These are phyloP conservation scores for Tricholoma flavovirens DNA, from an alignment of 768 basidiomycete species.

Conservation along the genomic window DNA sequence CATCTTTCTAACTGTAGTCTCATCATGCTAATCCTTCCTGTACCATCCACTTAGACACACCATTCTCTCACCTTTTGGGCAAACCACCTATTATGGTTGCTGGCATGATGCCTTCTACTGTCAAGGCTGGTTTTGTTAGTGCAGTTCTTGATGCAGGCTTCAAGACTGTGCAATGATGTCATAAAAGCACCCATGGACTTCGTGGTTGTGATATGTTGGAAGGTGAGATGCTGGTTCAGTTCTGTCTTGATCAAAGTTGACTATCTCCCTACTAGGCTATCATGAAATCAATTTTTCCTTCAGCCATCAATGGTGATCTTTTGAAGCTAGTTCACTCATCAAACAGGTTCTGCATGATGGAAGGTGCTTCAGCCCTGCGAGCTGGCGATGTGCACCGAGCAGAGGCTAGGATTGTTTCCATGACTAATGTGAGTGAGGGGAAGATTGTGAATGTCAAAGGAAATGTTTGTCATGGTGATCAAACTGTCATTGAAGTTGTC, in stretches of 20 bases:
- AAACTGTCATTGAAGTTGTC: conserved; percentile 86
- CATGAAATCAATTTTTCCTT: too few relatives aligned
- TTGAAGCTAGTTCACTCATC: too few relatives aligned
- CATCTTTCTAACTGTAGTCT: conserved; percentile 19
- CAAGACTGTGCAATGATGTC: conserved; percentile 60
- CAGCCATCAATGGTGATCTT: too few relatives aligned
- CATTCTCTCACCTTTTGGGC: conserved; percentile 91
- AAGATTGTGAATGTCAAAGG: conserved; percentile 93
- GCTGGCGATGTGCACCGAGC: conserved; percentile 89
- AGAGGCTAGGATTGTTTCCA: conserved; percentile 83
- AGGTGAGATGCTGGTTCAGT: too few relatives aligned
- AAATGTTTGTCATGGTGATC: conserved; percentile 66
- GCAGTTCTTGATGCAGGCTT: conserved; percentile 91
- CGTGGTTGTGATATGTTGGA: too few relatives aligned
- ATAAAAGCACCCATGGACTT: conserved; percentile 97
- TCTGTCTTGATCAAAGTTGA: too few relatives aligned
- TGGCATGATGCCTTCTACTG: conserved; percentile 98
- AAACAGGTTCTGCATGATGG: conserved; percentile 92
- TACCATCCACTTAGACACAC: conserved; percentile 86
- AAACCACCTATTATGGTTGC: conserved; percentile 99
- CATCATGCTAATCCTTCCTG: too few relatives aligned
- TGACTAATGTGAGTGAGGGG: conserved; percentile 85
- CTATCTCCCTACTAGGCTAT: too few relatives aligned
- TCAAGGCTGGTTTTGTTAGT: conserved; percentile 91
- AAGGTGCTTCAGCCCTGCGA: conserved; percentile 68